A percentile compares a stretch with the other conserved stretches of the same genome.
Conservation (phyloP, 805 yeast genomes). For the Zygosaccharomyces lentus region DNA sequence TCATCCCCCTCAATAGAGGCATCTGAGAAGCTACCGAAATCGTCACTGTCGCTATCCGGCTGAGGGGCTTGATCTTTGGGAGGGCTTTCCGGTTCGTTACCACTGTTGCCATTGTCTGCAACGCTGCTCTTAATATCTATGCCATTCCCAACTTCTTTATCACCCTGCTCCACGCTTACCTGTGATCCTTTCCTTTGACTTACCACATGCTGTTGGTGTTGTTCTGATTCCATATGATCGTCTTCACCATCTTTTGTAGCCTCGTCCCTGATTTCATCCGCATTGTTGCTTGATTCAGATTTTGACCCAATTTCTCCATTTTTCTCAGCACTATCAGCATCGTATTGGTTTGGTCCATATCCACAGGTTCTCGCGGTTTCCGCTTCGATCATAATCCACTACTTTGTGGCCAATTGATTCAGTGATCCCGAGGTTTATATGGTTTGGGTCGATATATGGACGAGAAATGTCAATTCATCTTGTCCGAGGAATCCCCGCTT, state of each 20-base stretch:
- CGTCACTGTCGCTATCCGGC: constrained; percentile 25
- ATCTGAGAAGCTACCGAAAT: constrained; percentile 36
- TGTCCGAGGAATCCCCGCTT: no score
- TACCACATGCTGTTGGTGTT: no score
- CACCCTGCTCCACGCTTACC: not conserved
- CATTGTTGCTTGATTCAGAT: not conserved
- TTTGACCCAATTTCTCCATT: not conserved
- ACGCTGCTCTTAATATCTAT: not conserved
- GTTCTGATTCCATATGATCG: not conserved
- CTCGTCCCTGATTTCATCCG: not conserved
- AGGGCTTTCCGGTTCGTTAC: not conserved
- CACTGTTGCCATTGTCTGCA: not conserved
- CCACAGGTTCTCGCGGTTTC: not conserved
- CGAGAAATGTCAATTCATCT: no score
- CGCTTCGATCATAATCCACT: not conserved
- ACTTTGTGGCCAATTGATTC: not conserved
- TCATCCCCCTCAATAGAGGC: constrained; percentile 25
- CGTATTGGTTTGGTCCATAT: not conserved
- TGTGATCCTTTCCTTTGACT: not conserved
- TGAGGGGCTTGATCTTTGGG: not conserved
- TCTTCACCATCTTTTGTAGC: not conserved
- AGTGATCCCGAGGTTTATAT: not conserved
- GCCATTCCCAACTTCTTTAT: not conserved
- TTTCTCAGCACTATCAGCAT: not conserved
- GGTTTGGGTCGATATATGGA: not conserved